phyloP scores from a whole-genome alignment of 305 asterid genomes.

The Rubia occidens region DNA sequence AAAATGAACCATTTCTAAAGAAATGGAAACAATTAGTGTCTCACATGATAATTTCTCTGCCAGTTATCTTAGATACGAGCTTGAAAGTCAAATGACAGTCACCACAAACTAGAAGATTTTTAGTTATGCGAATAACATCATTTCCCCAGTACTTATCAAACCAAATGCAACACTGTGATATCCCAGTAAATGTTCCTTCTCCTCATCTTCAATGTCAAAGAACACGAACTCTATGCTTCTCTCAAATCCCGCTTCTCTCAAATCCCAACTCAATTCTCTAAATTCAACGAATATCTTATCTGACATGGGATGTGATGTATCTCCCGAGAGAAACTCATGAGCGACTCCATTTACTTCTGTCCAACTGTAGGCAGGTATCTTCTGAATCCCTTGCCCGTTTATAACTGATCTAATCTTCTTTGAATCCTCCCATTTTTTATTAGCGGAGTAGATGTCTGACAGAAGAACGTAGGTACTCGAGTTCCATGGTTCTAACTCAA shows the following conservation, averaged over 20 bases:
- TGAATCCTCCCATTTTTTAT: conserved; percentile 49
- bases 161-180: conserved; percentile 60
- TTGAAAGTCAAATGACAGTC: conserved; percentile 54
- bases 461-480: conserved; percentile 59
- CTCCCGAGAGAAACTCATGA: conserved; percentile 73
- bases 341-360: conserved; percentile 57
- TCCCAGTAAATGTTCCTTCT: conserved; percentile 53
- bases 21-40: conserved; percentile 57
- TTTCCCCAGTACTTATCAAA: conserved; percentile 29
- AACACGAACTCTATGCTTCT: conserved; percentile 56
- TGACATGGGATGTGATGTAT: conserved; percentile 50
- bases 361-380: conserved; percentile 63
- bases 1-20: conserved; percentile 47
- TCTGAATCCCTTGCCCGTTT: conserved; percentile 38
- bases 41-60: conserved; percentile 40
- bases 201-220: conserved; percentile 65
- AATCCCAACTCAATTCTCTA: conserved; percentile 31
- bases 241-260: conserved; percentile 42
- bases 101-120: conserved; percentile 58
- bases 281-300: conserved; percentile 45
- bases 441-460: conserved; percentile 57
- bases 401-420: conserved; percentile 42
- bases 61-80: conserved; percentile 38
- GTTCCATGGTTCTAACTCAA: conserved; percentile 58
- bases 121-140: conserved; percentile 38